Conservation (phyloP, 352 stramenopile species). For the Pythium monospermum region DNA sequence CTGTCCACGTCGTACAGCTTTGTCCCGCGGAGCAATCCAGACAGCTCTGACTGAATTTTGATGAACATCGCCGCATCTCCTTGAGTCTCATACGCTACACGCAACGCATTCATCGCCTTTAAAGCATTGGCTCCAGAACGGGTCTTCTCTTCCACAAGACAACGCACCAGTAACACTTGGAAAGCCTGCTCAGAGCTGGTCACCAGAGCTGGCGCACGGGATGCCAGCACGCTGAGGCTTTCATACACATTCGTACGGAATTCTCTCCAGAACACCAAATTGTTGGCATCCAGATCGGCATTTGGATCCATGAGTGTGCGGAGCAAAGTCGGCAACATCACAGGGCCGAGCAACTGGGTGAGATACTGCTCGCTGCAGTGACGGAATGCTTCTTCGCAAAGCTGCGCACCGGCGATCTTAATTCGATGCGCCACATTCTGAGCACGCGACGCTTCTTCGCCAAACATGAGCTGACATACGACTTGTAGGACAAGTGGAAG, state of each 20-base stretch:
- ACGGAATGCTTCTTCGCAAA: constrained; percentile 62
- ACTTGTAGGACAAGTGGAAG: constrained; percentile 64
- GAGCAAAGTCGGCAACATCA: constrained; percentile 64
- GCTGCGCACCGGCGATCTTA: constrained; percentile 46
- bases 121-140: constrained; percentile 52
- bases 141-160: constrained; percentile 47
- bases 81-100: constrained; percentile 30
- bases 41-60: constrained; percentile 48
- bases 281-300: constrained; percentile 38
- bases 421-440: constrained; percentile 54
- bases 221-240: constrained; percentile 38
- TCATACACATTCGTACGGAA: constrained; percentile 69
- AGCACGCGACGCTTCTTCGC: constrained; percentile 36
- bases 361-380: constrained; percentile 37
- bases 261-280: constrained; percentile 37
- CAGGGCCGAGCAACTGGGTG: constrained; percentile 50
- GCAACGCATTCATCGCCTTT: constrained; percentile 53
- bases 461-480: constrained; percentile 76
- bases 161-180: constrained; percentile 66
- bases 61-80: constrained; percentile 23
- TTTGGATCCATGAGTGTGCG: constrained; percentile 59
- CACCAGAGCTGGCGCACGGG: constrained; percentile 34
- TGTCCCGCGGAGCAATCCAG: constrained; percentile 42
- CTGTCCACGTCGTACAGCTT: constrained; percentile 56
- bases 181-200: constrained; percentile 58